Percentiles rank a stretch among this genome's conserved stretches.
Conservation (phyloP, 441 rosid species). For the Mallotus repandus region DNA sequence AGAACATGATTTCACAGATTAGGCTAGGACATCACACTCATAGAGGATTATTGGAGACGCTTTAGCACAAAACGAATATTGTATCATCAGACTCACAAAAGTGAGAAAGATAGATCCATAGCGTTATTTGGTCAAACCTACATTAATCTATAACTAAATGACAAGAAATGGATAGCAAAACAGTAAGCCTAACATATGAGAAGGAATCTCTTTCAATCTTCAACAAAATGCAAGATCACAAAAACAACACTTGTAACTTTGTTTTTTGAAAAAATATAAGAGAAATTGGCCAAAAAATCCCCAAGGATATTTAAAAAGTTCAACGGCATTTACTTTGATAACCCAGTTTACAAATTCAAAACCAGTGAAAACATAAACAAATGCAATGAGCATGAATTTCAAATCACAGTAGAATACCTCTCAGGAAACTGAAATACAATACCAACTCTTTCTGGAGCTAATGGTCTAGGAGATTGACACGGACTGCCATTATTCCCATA, state of each 20-base stretch:
- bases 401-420: constrained; percentile 14
- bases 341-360: too few species aligned
- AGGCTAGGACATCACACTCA: background rate
- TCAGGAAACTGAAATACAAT: constrained; percentile 90
- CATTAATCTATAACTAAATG: background rate
- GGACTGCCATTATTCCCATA: constrained; percentile 61
- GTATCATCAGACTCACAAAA: background rate
- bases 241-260: background rate
- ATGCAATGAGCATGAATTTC: background rate
- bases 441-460: constrained; percentile 74
- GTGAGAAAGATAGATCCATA: background rate
- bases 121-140: background rate
- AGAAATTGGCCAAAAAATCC: background rate
- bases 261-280: too few species aligned
- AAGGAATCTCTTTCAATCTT: background rate
- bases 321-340: too few species aligned
- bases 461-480: constrained; percentile 39
- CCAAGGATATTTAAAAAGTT: background rate
- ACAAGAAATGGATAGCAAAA: background rate
- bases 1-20: background rate
- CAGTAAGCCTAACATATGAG: background rate
- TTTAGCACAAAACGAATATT: background rate
- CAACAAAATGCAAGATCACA: constrained; percentile 1
- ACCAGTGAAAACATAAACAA: background rate
- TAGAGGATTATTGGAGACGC: background rate